Base-by-base conservation (phyloP, 306 rosid species). In the Malus orientalis region DNA sequence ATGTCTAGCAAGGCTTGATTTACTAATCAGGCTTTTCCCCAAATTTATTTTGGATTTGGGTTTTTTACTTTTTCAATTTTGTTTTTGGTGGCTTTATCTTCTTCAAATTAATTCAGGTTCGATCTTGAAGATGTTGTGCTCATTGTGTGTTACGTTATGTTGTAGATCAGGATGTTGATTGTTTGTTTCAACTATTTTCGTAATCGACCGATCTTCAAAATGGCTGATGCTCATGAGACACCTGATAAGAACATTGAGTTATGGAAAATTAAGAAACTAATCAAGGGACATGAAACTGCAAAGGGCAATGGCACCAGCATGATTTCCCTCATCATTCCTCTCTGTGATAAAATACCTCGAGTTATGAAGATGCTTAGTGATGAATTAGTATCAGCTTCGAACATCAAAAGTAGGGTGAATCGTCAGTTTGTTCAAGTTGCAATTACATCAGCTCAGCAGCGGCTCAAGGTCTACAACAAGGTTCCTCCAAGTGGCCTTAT, bases 291-390 rank as follows among this genome's bases (percentile, higher is more conserved):
- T 73, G 90, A 88, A 84, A 25, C 87, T 78, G 87, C 90, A 0
- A 80, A 84, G 62, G 90, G 92, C 27, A 88, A 88, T 64, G 92
- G 90, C 25, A 86, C 92, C 57, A 84, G 90, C 83, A 88, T 88
- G 92, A 86, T 86, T 84, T 88, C 90, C 58, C 84, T 88, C 51
- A 84, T 82, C 13, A 84, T 86, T 80, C 88, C 90, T 75, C 92
- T 88, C 1, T 85, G 88, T 10, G 90, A 84, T 84, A 88, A 88
- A 68, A 77, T 84, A 29, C 74, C 82, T 27, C 86, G 81, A 15
- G 71, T 61, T 25, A 74, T 59, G 54, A 30, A 61, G 86, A 85
- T 88, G 91, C 74, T 88, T 63, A 83, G 85, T 25, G 88, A 85
- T 72, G 89, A 88, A 82, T 86, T 74, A 79, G 91, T 86, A 69